Percentiles rank a stretch among this genome's conserved stretches.
Conservation (phyloP, 2,329 filamentous ascomycete species). For the Emericellopsis cladophorae region DNA sequence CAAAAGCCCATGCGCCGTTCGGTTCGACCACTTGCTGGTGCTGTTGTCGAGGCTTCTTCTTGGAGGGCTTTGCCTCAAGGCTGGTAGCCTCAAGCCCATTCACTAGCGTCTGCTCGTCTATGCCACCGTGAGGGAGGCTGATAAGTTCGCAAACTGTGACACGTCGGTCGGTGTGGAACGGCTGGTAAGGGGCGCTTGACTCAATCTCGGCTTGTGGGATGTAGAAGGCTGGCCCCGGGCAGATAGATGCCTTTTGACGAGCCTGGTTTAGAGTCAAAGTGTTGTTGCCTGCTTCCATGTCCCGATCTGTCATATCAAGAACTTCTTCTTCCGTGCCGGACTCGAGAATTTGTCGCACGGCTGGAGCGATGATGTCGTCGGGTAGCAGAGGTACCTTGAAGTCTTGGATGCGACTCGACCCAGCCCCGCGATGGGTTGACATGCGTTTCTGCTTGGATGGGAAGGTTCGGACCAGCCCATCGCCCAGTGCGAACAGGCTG, state of each 20-base stretch:
- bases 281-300: slow-evolving; percentile 41
- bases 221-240: too few relatives aligned
- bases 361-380: slow-evolving; percentile 43
- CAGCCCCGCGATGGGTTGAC: slow-evolving; percentile 22
- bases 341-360: slow-evolving; percentile 40
- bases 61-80: slow-evolving; percentile 24
- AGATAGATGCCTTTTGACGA: slow-evolving; percentile 36
- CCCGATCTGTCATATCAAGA: slow-evolving; percentile 37
- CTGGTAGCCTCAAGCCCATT: slow-evolving; percentile 25
- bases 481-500: slow-evolving; percentile 51
- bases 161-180: slow-evolving; percentile 83
- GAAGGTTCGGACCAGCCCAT: slow-evolving; percentile 55
- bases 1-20: slow-evolving; percentile 42
- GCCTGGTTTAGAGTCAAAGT: slow-evolving; percentile 36
- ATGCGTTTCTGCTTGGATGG: slow-evolving; percentile 43
- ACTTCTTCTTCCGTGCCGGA: slow-evolving; percentile 39
- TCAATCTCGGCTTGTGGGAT: slow-evolving; percentile 80
- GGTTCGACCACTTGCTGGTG: slow-evolving; percentile 6
- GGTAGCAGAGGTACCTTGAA: slow-evolving; percentile 52
- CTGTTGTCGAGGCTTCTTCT: slow-evolving; percentile 21
- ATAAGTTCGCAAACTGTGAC: slow-evolving; percentile 64
- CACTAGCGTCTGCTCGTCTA: slow-evolving; percentile 20
- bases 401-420: slow-evolving; percentile 44
- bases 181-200: slow-evolving; percentile 88
- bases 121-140: slow-evolving; percentile 12